phyloP scores from a whole-genome alignment of 1,284 basidiomycete genomes.

The Puccinia polysora region DNA sequence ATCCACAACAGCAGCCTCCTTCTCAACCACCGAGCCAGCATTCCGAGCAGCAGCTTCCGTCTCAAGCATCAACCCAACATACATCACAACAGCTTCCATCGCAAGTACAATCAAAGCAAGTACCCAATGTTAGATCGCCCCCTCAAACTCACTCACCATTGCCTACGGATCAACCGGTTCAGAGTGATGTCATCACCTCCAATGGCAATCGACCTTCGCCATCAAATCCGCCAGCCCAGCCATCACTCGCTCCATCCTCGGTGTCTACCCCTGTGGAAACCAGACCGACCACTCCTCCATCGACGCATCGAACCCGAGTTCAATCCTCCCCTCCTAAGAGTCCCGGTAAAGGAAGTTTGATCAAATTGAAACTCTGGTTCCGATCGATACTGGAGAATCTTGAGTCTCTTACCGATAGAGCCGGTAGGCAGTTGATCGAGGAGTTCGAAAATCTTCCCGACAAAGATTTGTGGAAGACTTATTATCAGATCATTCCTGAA shows the following conservation, averaged over 20 bases:
- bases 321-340: background rate
- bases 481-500: slow-evolving; percentile 47
- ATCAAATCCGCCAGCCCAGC: background rate
- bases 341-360: background rate
- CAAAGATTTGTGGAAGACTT: slow-evolving; percentile 47
- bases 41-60: background rate
- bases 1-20: background rate
- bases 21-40: background rate
- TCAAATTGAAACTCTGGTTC: slow-evolving; percentile 20
- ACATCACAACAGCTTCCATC: background rate
- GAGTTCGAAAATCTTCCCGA: slow-evolving; percentile 48
- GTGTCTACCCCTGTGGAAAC: background rate
- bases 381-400: slow-evolving; percentile 9
- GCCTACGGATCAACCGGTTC: no score
- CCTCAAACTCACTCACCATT: slow-evolving; percentile 3
- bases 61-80: background rate
- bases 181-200: background rate
- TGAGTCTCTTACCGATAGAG: slow-evolving; percentile 24
- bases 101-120: background rate
- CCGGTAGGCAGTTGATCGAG: slow-evolving; percentile 47
- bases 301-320: background rate
- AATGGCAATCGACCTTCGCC: no score
- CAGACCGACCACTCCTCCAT: background rate
- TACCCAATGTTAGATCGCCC: background rate
- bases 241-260: background rate